These are phyloP conservation scores for Xylariomycetidae sp. DNA, from an alignment of 2,329 filamentous ascomycete species.

Conservation along the genomic window DNA sequence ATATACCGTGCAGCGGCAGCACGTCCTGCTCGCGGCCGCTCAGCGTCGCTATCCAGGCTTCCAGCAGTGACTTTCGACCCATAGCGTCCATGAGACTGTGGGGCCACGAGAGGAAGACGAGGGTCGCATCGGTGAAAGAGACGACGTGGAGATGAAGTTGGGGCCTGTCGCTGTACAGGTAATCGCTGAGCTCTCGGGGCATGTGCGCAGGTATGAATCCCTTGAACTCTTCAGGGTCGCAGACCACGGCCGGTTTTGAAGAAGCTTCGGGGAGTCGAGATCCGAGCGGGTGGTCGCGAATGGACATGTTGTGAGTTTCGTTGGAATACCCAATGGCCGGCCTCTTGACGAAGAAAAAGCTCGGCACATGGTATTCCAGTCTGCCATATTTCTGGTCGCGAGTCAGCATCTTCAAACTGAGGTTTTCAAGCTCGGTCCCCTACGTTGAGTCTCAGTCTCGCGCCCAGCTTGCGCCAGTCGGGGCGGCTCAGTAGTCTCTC, in stretches of 20 bases:
- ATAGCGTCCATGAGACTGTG: conserved; percentile 45
- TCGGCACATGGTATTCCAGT: conserved; percentile 39
- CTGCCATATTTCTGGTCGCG: conserved; percentile 14
- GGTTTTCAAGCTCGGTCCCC: not conserved
- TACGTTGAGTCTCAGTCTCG: conserved; percentile 36
- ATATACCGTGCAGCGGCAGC: conserved; percentile 27
- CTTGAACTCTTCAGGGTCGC: conserved; percentile 19
- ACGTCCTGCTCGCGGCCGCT: conserved; percentile 37
- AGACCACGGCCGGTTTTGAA: conserved; percentile 23
- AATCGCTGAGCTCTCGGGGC: conserved; percentile 33
- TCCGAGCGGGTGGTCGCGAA: conserved; percentile 38
- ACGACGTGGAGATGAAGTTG: conserved; percentile 43
- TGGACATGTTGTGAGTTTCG: conserved; percentile 25
- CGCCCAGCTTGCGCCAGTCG: conserved; percentile 42
- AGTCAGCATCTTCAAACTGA: not conserved
- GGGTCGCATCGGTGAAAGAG: conserved; percentile 37
- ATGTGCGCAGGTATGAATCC: conserved; percentile 18
- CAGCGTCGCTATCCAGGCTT: conserved; percentile 42
- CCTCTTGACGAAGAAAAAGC: conserved; percentile 27
- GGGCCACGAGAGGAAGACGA: conserved; percentile 38
- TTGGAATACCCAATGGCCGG: conserved; percentile 39
- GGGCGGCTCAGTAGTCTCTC: conserved; percentile 32
- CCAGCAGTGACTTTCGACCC: conserved; percentile 36
- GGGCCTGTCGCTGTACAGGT: conserved; percentile 35
- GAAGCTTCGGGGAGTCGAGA: conserved; percentile 30